A percentile compares a stretch with the other conserved stretches of the same genome.
Evolutionary conservation across 108 stramenopile species (phyloP).

Genomic region (Cyclotella atomus): DNA sequence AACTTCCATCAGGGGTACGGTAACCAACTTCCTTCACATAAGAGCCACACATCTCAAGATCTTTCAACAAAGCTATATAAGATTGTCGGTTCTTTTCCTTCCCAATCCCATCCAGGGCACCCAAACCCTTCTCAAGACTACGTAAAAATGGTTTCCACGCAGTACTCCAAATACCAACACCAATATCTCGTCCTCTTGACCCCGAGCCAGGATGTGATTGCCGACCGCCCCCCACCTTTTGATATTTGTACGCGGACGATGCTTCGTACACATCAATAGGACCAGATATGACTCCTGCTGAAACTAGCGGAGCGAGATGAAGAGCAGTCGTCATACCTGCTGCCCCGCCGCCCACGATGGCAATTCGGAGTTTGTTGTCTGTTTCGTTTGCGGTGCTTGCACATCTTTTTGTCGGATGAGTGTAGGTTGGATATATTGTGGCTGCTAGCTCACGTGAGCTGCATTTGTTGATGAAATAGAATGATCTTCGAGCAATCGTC

Average conservation of each 20-base stretch:
- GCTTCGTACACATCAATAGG: slow-evolving; percentile 84
- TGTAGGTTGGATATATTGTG: too few relatives aligned
- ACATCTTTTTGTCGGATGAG: too few relatives aligned
- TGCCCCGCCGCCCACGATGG: slow-evolving; percentile 83
- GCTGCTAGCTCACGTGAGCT: too few relatives aligned
- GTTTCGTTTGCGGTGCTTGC: too few relatives aligned
- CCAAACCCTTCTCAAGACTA: slow-evolving; percentile 27
- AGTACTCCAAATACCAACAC: slow-evolving; percentile 89
- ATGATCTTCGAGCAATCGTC: too few relatives aligned
- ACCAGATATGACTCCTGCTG: slow-evolving; percentile 58
- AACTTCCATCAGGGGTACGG: slow-evolving; percentile 76
- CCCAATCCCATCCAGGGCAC: background rate
- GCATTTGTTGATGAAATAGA: too few relatives aligned
- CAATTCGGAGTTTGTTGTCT: slow-evolving; percentile 59
- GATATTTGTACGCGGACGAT: background rate
- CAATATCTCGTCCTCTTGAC: slow-evolving; percentile 63
- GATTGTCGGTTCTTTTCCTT: slow-evolving; percentile 52
- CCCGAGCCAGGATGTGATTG: slow-evolving; percentile 45
- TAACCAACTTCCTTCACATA: slow-evolving; percentile 81
- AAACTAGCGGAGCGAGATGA: slow-evolving; percentile 81
- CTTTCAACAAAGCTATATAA: slow-evolving; percentile 55
- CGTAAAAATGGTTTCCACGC: slow-evolving; percentile 68
- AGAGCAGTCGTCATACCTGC: slow-evolving; percentile 80
- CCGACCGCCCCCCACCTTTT: slow-evolving; percentile 19
- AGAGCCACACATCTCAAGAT: slow-evolving; percentile 51